Conservation (phyloP, 441 rosid species). For the Populus tomentosa region DNA sequence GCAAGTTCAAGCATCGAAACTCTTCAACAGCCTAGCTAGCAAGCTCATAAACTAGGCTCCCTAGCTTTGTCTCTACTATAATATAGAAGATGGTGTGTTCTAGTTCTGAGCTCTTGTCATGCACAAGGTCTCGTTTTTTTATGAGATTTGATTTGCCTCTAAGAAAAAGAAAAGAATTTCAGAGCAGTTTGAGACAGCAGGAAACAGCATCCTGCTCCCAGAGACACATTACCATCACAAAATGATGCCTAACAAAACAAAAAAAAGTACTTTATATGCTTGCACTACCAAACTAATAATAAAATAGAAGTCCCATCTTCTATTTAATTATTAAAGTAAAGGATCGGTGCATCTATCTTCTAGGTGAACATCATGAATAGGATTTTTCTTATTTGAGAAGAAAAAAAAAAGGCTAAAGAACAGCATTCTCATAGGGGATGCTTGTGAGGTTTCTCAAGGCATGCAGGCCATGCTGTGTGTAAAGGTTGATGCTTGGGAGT, state of each 20-base stretch:
- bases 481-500: background rate
- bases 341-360: too few relatives aligned
- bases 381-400: background rate
- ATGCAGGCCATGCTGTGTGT: background rate
- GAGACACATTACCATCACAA: background rate
- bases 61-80: background rate
- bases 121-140: background rate
- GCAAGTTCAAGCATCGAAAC: background rate
- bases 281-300: background rate
- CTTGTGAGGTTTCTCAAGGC: slow-evolving; percentile 1
- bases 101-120: background rate
- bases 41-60: background rate
- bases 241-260: background rate
- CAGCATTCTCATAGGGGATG: slow-evolving; percentile 5
- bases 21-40: background rate
- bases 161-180: background rate
- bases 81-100: background rate
- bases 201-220: background rate
- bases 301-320: too few relatives aligned
- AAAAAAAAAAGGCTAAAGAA: slow-evolving; percentile 10
- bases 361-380: too few relatives aligned
- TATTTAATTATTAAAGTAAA: too few relatives aligned
- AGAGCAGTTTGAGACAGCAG: background rate
- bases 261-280: background rate
- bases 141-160: background rate